Conservation (phyloP, 140 eudicot species). For the Ambrosia hybrid region DNA sequence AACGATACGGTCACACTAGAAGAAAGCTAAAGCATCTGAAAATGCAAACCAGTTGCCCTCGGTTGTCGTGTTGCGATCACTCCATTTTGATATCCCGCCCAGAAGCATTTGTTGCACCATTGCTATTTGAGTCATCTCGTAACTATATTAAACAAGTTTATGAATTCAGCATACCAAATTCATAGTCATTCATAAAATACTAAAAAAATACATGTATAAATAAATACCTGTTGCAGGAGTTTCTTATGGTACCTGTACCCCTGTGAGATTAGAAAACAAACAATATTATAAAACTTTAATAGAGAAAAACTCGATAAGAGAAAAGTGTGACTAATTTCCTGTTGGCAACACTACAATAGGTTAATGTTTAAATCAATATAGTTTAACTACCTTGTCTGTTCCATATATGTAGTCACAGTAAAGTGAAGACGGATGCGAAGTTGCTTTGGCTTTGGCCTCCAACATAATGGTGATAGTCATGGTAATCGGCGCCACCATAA, state of each 20-base stretch:
- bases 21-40: neutral
- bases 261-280: conserved; percentile 40
- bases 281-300: neutral
- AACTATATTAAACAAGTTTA: neutral
- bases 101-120: neutral
- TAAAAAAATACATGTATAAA: neutral
- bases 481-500: conserved; percentile 81
- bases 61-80: neutral
- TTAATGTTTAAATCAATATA: neutral
- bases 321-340: conserved; percentile 3
- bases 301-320: neutral
- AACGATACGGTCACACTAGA: neutral
- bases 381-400: conserved; percentile 66
- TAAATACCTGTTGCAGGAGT: conserved; percentile 64
- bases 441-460: conserved; percentile 91
- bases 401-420: conserved; percentile 85
- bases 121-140: conserved; percentile 9
- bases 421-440: conserved; percentile 83
- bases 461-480: conserved; percentile 86
- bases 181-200: neutral
- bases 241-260: conserved; percentile 78
- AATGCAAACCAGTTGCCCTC: neutral
- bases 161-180: neutral
- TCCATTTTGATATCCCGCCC: conserved; percentile 3
- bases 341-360: neutral